Base-by-base conservation (phyloP, 177 flowering plant species). In the Vitis hybrid region DNA sequence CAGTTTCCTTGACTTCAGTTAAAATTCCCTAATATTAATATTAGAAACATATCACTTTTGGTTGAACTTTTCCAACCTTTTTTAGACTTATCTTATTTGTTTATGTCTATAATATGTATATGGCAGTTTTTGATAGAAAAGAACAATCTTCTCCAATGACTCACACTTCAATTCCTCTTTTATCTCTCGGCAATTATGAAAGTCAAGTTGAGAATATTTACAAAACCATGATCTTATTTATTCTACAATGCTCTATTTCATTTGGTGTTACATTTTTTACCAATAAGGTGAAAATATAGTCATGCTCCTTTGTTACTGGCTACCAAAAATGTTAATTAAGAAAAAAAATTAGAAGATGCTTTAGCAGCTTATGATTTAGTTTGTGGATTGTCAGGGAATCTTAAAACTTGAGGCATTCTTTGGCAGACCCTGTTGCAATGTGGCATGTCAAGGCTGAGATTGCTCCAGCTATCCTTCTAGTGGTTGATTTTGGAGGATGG, bases 351-450 rank as follows among this genome's bases (percentile, higher is more conserved):
- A 2, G 29, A 29, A 69, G 68, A 60, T 73, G 74, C 68, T 77
- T 73, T 84, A 78, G 84, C 77, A 77, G 75, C 88, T 85, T 89
- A 86, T 90, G 73, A 70, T 82, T 70, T 67, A 88, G 85, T 80
- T 74, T 87, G 66, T 91, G 84, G 74, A 80, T 90, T 87, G 87
- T 85, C 91, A 86, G 94, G 94, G 82, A 85, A 64, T 84, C 85
- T 92, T 88, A 87, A 89, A 90, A 68, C 77, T 88, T 90, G 90
- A 87, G 81, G 94, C 92, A 78, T 88, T 94, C 86, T 91, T 91
- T 93, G 93, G 83, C 99, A 95, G 99, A 93, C 94, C 99, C 99
- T 68, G 97, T 93, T 77, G 97, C 99, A 62, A 91, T 95, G 99
- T 95, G 97, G 97, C 99, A 93, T 82, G 90, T 95, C n/a, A 85